A percentile compares a stretch with the other conserved stretches of the same genome.
Evolutionary conservation across 352 stramenopile genomes (phyloP).

Genomic region (Phytopythium chamaehyphon): DNA sequence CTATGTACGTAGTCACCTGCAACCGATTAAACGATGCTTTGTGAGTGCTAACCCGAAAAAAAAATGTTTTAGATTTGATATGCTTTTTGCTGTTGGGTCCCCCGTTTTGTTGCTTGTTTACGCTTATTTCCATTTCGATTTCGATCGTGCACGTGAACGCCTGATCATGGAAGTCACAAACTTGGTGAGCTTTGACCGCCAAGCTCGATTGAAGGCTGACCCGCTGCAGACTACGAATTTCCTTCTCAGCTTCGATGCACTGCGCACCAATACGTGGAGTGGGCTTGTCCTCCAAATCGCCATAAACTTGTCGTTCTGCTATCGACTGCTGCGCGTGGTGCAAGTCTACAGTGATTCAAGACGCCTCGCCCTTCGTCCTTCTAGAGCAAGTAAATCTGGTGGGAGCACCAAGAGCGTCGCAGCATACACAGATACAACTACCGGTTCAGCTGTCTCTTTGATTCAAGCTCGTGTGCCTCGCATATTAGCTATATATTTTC

Average conservation of each 20-base stretch:
- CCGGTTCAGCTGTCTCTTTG: too few relatives aligned
- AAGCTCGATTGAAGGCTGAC: constrained; percentile 1
- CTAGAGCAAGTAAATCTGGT: background rate
- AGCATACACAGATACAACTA: too few relatives aligned
- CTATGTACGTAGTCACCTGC: constrained; percentile 2
- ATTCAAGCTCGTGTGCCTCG: constrained; percentile 1
- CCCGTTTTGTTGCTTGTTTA: constrained; percentile 5
- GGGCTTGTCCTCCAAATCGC: constrained; percentile 1
- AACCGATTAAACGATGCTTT: too few relatives aligned
- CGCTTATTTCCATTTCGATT: constrained; percentile 5
- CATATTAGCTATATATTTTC: background rate
- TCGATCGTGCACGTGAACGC: background rate
- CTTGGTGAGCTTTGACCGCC: background rate
- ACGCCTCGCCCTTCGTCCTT: background rate
- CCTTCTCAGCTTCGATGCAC: constrained; percentile 4
- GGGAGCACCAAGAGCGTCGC: too few relatives aligned
- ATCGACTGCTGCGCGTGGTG: constrained; percentile 7
- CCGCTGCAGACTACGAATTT: constrained; percentile 3
- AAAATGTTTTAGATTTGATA: constrained; percentile 4
- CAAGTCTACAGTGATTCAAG: constrained; percentile 1
- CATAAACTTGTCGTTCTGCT: constrained; percentile 8
- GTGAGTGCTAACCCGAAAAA: too few relatives aligned
- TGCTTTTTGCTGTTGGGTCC: constrained; percentile 7
- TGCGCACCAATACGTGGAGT: constrained; percentile 1
- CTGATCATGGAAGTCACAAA: background rate